These are phyloP conservation scores for Alternaria angustiovoidea DNA, from an alignment of 2,329 filamentous ascomycete species.

Conservation along the genomic window DNA sequence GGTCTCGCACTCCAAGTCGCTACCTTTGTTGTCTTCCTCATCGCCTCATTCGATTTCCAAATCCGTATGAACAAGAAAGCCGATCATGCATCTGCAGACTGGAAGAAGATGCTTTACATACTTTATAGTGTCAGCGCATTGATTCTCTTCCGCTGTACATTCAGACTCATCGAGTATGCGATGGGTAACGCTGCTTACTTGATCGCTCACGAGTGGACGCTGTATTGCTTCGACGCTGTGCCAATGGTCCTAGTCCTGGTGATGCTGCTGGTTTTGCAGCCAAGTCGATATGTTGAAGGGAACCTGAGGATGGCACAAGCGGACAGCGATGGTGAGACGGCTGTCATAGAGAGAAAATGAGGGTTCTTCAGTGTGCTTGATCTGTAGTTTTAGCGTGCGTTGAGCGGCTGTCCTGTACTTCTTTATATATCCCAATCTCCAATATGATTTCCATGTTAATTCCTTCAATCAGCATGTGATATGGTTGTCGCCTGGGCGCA, in stretches of 20 bases:
- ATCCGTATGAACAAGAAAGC: slow-evolving; percentile 32
- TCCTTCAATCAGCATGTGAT: not conserved
- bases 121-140: slow-evolving; percentile 59
- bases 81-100: slow-evolving; percentile 4
- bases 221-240: slow-evolving; percentile 59
- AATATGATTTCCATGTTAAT: not conserved
- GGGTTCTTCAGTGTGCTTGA: not conserved
- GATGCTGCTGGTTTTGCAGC: slow-evolving; percentile 44
- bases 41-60: slow-evolving; percentile 42
- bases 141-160: slow-evolving; percentile 60
- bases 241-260: slow-evolving; percentile 56
- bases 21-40: slow-evolving; percentile 44
- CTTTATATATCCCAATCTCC: not conserved
- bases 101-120: slow-evolving; percentile 43
- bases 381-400: not conserved
- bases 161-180: slow-evolving; percentile 61
- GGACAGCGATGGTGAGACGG: not conserved
- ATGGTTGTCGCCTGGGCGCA: not conserved
- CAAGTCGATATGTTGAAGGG: slow-evolving; percentile 26
- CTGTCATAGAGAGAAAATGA: not conserved
- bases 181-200: slow-evolving; percentile 58
- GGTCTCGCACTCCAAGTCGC: slow-evolving; percentile 46
- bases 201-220: slow-evolving; percentile 55
- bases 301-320: not conserved
- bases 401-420: not conserved